Percentiles rank a stretch among this genome's conserved stretches.
Conservation (phyloP, 331 rosid species). For the Quercus lobata region DNA sequence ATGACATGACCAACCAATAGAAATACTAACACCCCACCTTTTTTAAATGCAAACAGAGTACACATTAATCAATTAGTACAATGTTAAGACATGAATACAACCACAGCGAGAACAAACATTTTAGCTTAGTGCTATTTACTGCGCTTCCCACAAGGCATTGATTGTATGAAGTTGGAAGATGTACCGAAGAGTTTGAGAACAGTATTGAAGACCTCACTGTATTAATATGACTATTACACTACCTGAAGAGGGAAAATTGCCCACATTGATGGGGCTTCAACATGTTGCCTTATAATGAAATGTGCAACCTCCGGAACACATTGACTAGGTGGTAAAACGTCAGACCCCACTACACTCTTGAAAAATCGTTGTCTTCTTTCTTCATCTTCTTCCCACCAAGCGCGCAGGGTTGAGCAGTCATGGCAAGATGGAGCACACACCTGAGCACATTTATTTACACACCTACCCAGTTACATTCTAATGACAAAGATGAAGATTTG, state of each 20-base stretch:
- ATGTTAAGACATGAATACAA: not conserved
- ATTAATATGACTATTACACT: conserved; percentile 12
- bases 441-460: conserved; percentile 29
- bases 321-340: conserved; percentile 58
- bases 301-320: conserved; percentile 75
- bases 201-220: not conserved
- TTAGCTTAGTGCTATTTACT: not conserved
- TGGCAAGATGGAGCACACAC: conserved; percentile 98
- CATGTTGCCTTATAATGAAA: conserved; percentile 66
- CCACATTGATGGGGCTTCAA: conserved; percentile 99
- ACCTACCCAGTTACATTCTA: conserved; percentile 9
- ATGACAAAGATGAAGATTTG: not conserved
- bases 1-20: not conserved
- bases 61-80: not conserved
- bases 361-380: conserved; percentile 75
- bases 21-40: no score
- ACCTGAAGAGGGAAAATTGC: conserved; percentile 99
- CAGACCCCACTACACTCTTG: conserved; percentile 60
- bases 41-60: conserved; percentile 4
- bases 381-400: conserved; percentile 99
- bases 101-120: not conserved
- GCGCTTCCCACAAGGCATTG: not conserved
- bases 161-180: not conserved
- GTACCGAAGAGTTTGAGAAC: not conserved
- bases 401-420: conserved; percentile 91